These are phyloP conservation scores for Colletotrichum caudatum DNA, from an alignment of 2,329 filamentous ascomycete genomes.

Conservation along the genomic window DNA sequence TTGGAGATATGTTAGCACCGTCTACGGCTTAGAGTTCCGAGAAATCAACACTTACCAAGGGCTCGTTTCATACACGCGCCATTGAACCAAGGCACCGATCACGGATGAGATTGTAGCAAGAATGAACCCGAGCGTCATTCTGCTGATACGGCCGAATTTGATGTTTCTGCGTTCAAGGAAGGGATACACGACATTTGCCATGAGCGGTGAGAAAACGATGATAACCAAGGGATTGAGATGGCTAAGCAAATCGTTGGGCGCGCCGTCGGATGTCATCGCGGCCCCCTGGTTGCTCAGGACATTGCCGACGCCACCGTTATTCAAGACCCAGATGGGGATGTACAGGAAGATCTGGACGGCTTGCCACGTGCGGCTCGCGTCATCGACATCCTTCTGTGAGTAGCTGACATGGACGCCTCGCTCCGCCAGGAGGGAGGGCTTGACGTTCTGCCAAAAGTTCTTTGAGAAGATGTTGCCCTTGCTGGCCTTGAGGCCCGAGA, in stretches of 20 bases:
- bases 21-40: too few relatives aligned
- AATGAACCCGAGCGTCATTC: slow-evolving; percentile 70
- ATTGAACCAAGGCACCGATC: slow-evolving; percentile 67
- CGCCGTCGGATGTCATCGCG: slow-evolving; percentile 60
- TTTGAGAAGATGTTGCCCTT: slow-evolving; percentile 65
- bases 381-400: slow-evolving; percentile 75
- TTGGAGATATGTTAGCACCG: background rate
- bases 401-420: slow-evolving; percentile 65
- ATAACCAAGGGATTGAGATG: slow-evolving; percentile 71
- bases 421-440: slow-evolving; percentile 64
- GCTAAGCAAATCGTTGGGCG: slow-evolving; percentile 71
- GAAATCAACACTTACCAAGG: slow-evolving; percentile 54
- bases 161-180: slow-evolving; percentile 63
- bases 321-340: slow-evolving; percentile 55
- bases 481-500: slow-evolving; percentile 64
- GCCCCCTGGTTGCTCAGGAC: slow-evolving; percentile 53
- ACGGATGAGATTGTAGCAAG: slow-evolving; percentile 63
- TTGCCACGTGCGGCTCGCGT: slow-evolving; percentile 66
- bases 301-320: slow-evolving; percentile 55
- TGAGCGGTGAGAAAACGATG: slow-evolving; percentile 67
- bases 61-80: slow-evolving; percentile 67
- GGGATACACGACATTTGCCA: slow-evolving; percentile 68
- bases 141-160: slow-evolving; percentile 68
- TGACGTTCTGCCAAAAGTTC: slow-evolving; percentile 70
- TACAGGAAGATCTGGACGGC: slow-evolving; percentile 58